Percentiles rank a stretch among this genome's conserved stretches.
These are phyloP conservation scores for Psidium guajava DNA, from an alignment of 345 rosid species.

Conservation along the genomic window DNA sequence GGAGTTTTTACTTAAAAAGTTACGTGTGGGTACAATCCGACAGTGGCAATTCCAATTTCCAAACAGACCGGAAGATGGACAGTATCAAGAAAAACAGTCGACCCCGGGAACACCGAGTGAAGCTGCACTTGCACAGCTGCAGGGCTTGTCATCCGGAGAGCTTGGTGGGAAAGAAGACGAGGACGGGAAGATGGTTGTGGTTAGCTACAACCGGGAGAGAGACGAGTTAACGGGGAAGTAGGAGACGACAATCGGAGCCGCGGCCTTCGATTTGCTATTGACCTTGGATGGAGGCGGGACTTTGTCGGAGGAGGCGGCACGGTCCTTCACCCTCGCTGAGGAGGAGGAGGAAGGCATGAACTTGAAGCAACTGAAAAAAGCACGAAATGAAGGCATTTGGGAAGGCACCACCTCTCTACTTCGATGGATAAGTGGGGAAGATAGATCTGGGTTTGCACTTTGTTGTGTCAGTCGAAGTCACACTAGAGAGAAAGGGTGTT, in stretches of 20 bases:
- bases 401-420: neutral
- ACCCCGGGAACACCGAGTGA: neutral
- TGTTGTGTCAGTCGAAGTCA: neutral
- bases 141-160: neutral
- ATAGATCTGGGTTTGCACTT: neutral
- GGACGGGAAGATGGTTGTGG: neutral
- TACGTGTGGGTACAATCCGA: neutral
- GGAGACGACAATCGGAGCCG: neutral
- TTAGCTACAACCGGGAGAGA: conserved; percentile 11
- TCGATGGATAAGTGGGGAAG: neutral
- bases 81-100: neutral
- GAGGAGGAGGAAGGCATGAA: neutral
- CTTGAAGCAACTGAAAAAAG: neutral
- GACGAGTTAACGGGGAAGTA: conserved; percentile 13
- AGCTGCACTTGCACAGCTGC: neutral
- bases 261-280: neutral
- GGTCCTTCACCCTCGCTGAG: neutral
- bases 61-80: neutral
- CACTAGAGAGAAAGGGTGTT: neutral
- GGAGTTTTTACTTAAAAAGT: neutral
- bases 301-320: neutral
- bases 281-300: neutral
- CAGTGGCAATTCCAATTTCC: neutral
- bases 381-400: neutral
- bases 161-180: neutral